Evolutionary conservation across 2,329 filamentous ascomycete species (phyloP).

Genomic region (Hymenoscyphus salicellus): DNA sequence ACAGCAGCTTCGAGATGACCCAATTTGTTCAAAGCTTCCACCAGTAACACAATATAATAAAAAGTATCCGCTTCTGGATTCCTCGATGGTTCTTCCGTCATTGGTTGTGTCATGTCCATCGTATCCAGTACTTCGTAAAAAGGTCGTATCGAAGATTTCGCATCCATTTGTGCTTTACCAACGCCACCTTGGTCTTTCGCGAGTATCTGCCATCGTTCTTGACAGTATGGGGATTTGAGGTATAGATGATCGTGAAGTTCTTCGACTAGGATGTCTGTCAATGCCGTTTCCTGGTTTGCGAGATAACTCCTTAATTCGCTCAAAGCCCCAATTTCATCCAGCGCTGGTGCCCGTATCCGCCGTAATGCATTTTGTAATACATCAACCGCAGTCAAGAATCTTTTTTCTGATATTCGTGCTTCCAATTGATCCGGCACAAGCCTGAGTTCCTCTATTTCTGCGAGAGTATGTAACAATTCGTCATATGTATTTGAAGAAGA

Average conservation of each 20-base stretch:
- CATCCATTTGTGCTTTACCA: slow-evolving; percentile 43
- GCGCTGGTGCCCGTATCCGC: slow-evolving; percentile 78
- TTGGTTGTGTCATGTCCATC: slow-evolving; percentile 57
- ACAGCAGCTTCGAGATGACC: slow-evolving; percentile 81
- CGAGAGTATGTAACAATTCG: slow-evolving; percentile 77
- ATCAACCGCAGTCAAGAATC: slow-evolving; percentile 89
- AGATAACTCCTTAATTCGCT: slow-evolving; percentile 84
- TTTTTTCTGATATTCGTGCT: slow-evolving; percentile 91
- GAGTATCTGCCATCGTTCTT: slow-evolving; percentile 88
- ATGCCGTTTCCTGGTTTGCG: slow-evolving; percentile 83
- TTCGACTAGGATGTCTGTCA: slow-evolving; percentile 95
- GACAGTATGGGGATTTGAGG: slow-evolving; percentile 95
- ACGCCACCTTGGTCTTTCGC: slow-evolving; percentile 60
- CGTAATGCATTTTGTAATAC: slow-evolving; percentile 83
- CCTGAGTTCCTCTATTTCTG: slow-evolving; percentile 82
- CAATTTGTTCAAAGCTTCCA: slow-evolving; percentile 88
- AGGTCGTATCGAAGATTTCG: slow-evolving; percentile 43
- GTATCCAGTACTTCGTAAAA: slow-evolving; percentile 60
- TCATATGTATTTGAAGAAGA: slow-evolving; percentile 87
- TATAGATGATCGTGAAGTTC: slow-evolving; percentile 97
- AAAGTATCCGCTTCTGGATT: slow-evolving; percentile 97
- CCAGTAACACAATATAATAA: slow-evolving; percentile 81
- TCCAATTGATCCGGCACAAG: slow-evolving; percentile 89
- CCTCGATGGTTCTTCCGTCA: slow-evolving; percentile 83
- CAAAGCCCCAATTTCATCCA: slow-evolving; percentile 87